These are phyloP conservation scores for Phaffia rhodozyma DNA, from an alignment of 1,284 basidiomycete genomes.

Conservation along the genomic window DNA sequence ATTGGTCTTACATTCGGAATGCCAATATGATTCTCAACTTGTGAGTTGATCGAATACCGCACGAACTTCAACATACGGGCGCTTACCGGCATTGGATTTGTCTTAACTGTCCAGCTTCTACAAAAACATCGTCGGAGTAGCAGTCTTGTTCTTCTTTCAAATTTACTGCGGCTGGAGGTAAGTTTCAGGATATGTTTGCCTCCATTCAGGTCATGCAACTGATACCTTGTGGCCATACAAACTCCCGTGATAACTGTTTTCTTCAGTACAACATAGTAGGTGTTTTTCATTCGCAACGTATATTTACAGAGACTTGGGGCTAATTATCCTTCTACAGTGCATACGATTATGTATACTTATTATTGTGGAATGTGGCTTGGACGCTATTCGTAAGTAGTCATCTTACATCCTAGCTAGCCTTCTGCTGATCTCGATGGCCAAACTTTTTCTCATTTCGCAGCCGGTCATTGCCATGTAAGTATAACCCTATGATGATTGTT, in stretches of 20 bases:
- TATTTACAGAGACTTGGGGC: too few species aligned
- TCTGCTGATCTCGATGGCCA: conserved; percentile 45
- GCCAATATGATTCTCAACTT: conserved; percentile 87
- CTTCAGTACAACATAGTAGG: too few species aligned
- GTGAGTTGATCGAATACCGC: conserved; percentile 82
- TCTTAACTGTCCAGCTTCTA: conserved; percentile 49
- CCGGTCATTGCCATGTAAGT: background rate
- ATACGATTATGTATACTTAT: conserved; percentile 83
- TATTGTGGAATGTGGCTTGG: conserved; percentile 99
- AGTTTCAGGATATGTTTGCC: conserved; percentile 57
- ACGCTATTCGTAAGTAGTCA: conserved; percentile 38
- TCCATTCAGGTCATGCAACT: conserved; percentile 30
- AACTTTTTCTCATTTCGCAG: background rate
- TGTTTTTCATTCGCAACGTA: too few species aligned
- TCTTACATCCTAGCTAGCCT: conserved; percentile 63
- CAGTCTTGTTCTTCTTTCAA: conserved; percentile 89
- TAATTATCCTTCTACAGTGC: conserved; percentile 40
- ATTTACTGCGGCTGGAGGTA: conserved; percentile 53
- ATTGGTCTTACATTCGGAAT: conserved; percentile 90
- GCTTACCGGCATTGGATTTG: conserved; percentile 76
- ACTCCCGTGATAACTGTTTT: too few species aligned
- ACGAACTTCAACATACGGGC: conserved; percentile 64
- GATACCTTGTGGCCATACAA: too few species aligned
- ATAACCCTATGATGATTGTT: conserved; percentile 40
- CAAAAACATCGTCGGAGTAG: conserved; percentile 50